phyloP scores from a whole-genome alignment of 768 basidiomycete genomes.

The Arthromyces matolae region DNA sequence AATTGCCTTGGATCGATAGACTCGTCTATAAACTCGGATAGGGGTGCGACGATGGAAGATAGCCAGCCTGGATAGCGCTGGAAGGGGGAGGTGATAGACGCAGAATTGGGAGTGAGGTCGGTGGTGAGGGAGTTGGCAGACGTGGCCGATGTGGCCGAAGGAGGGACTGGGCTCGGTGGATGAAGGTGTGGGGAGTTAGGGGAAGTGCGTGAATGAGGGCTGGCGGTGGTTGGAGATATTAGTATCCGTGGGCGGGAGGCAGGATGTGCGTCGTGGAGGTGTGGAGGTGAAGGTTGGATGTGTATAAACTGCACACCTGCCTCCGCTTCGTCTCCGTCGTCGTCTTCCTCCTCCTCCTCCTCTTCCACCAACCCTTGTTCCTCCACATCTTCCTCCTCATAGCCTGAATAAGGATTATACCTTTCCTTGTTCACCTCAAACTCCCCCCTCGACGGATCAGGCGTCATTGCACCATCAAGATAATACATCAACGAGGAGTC shows the following conservation, averaged over 20 bases:
- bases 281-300: no score
- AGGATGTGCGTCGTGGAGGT: neutral
- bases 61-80: slow-evolving; percentile 63
- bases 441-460: neutral
- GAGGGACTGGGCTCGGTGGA: slow-evolving; percentile 12
- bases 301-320: no score
- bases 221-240: neutral
- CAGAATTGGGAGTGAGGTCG: slow-evolving; percentile 8
- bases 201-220: neutral
- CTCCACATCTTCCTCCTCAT: slow-evolving; percentile 24
- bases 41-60: slow-evolving; percentile 52
- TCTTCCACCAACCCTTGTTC: slow-evolving; percentile 19
- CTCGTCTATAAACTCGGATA: slow-evolving; percentile 63
- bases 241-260: neutral
- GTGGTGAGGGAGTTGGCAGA: neutral
- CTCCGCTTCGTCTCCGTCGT: no score
- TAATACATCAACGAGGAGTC: no score
- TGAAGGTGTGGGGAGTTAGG: slow-evolving; percentile 3
- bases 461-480: neutral
- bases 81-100: slow-evolving; percentile 41
- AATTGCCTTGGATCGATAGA: slow-evolving; percentile 56
- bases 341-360: slow-evolving; percentile 17
- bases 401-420: no score
- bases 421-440: no score
- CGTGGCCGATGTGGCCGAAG: neutral